Base-by-base conservation (phyloP, 2,329 filamentous ascomycete genomes). In the Ceratocystiopsis brevicomis region DNA sequence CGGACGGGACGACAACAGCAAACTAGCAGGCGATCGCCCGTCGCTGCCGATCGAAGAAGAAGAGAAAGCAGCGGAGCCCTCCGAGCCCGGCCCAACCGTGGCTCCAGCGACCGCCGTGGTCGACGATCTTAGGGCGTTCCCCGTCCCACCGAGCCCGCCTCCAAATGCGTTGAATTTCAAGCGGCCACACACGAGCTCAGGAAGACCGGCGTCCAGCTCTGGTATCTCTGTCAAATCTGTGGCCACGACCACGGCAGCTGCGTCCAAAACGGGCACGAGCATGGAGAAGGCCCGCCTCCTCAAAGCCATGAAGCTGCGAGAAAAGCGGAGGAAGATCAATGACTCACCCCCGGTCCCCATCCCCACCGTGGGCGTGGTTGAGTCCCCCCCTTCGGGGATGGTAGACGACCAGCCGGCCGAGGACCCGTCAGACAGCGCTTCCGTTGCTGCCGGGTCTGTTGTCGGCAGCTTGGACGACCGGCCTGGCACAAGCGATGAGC, bases 281-380 rank as follows among this genome's bases (percentile, higher is more conserved):
- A 83, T 84, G 1, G 90, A 98, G 59, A 96, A 92, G 63, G 76
- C 83, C 47, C 73, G 90, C 44, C 66, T 98, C 49, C 87, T 94
- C 83, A 95, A 92, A 63, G 90, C 90, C 9, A 71, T 95, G 62
- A 82, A 95, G 59, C 61, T 95, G 51, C 73, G 88, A 42, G 90
- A 92, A 60, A 85, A 81, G 61, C 86, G 85, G 58, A 76, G 64
- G 56, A 64, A 61, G 59, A 58, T 58, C 54, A 58, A 51, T 45
- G 49, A 54, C 38, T 55, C 56, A 36, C 49, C 56, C n/a, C 36
- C 54, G 14, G 44, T 53, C 6, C 50, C 54, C 12, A 45, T 53
- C 12, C 51, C 55, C 32, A 48, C 44, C 9, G 47, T 52, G 15
- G 56, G 59, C 35, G 47, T 51, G 14, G 49, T 53, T 18, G 51